phyloP scores from a whole-genome alignment of 148 eudicot genomes.

The Salicornia ramosissima region DNA sequence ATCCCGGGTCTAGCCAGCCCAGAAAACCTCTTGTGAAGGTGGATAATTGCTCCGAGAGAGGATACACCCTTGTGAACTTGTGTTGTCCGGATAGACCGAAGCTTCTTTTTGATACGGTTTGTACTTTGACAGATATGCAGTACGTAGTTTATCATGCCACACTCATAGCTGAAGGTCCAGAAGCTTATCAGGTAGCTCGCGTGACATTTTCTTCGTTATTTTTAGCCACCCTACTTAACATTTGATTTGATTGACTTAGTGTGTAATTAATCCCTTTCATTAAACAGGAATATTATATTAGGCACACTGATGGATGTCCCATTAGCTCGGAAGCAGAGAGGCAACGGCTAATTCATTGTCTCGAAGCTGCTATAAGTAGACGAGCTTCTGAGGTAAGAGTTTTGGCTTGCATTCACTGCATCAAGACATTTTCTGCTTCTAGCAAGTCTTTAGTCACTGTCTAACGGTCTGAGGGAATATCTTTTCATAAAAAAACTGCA shows the following conservation, averaged over 20 bases:
- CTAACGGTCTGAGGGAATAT: no score
- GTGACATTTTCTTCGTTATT: background rate
- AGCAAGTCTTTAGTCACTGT: no score
- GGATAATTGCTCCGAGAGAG: slow-evolving; percentile 61
- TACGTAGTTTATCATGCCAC: slow-evolving; percentile 90
- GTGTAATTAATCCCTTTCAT: background rate
- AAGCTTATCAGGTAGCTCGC: slow-evolving; percentile 68
- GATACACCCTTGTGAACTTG: slow-evolving; percentile 70
- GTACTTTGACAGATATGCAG: slow-evolving; percentile 83
- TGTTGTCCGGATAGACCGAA: slow-evolving; percentile 74
- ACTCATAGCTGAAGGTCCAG: slow-evolving; percentile 65
- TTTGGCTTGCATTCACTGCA: background rate
- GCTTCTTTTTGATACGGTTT: slow-evolving; percentile 75
- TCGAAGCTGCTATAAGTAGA: slow-evolving; percentile 85
- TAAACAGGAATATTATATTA: slow-evolving; percentile 68
- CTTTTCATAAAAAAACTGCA: no score
- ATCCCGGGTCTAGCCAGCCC: slow-evolving; percentile 27
- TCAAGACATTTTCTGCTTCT: background rate
- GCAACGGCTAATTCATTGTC: slow-evolving; percentile 70
- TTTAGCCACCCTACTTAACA: background rate
- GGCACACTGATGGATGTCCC: slow-evolving; percentile 82
- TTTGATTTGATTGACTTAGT: background rate
- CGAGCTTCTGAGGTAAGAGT: slow-evolving; percentile 69
- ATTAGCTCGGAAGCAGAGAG: slow-evolving; percentile 87
- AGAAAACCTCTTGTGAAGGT: slow-evolving; percentile 54